These are phyloP conservation scores for Globisporangium paroecandrum DNA, from an alignment of 352 stramenopile species.

Conservation along the genomic window DNA sequence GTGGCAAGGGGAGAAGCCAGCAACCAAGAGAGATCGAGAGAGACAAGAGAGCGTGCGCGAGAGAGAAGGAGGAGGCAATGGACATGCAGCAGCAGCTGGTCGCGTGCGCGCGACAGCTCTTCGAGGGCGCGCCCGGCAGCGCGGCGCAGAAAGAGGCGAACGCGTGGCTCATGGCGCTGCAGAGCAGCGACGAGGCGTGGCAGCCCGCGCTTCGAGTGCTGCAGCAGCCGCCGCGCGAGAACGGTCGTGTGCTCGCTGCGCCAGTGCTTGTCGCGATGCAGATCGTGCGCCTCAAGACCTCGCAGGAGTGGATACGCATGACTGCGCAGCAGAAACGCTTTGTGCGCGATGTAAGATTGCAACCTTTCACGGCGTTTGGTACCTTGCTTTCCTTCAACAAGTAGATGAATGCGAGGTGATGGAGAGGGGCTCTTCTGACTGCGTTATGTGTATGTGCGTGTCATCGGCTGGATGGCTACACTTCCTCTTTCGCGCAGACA, in stretches of 20 bases:
- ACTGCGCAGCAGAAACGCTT: slow-evolving; percentile 30
- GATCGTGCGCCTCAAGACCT: slow-evolving; percentile 64
- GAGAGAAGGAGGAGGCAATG: neutral
- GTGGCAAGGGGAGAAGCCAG: neutral
- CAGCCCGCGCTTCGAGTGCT: slow-evolving; percentile 53
- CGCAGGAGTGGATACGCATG: slow-evolving; percentile 43
- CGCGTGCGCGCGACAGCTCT: slow-evolving; percentile 56
- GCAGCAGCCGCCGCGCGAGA: slow-evolving; percentile 25
- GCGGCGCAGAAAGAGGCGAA: slow-evolving; percentile 54
- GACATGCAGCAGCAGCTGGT: slow-evolving; percentile 53
- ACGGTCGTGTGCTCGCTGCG: slow-evolving; percentile 19
- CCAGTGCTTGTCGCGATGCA: slow-evolving; percentile 66
- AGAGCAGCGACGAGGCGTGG: slow-evolving; percentile 57
- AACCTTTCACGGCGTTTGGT: neutral
- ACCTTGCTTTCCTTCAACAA: neutral
- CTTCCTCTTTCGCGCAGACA: slow-evolving; percentile 22
- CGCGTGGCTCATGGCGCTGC: slow-evolving; percentile 65
- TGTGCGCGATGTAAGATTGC: slow-evolving; percentile 40
- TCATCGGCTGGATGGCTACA: slow-evolving; percentile 15
- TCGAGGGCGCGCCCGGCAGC: slow-evolving; percentile 57
- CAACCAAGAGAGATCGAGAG: neutral
- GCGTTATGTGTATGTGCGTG: slow-evolving; percentile 5
- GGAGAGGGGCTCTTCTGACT: neutral
- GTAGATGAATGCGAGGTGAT: neutral
- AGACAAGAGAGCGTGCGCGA: neutral